Evolutionary conservation across 2,329 filamentous ascomycete genomes (phyloP).

Genomic region (Pyrenochaeta sp.): DNA sequence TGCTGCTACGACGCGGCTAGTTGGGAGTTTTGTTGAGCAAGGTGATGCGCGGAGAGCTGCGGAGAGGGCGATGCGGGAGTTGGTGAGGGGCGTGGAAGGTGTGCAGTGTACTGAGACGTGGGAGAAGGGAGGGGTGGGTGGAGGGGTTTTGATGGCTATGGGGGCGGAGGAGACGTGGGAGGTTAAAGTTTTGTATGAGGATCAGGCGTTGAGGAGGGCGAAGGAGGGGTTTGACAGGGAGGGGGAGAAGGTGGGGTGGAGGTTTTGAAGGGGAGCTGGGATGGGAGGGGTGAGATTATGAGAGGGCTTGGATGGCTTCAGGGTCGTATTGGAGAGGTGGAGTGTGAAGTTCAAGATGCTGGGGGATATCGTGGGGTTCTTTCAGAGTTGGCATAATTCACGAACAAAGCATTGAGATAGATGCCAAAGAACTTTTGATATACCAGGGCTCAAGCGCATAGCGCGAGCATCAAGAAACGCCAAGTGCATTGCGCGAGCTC

Average conservation of each 20-base stretch:
- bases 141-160: constrained; percentile 29
- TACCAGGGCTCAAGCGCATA: constrained; percentile 15
- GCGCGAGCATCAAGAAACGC: constrained; percentile 16
- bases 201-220: constrained; percentile 21
- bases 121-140: constrained; percentile 12
- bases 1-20: constrained; percentile 8
- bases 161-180: constrained; percentile 21
- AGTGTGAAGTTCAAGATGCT: no score
- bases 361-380: neutral
- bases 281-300: neutral
- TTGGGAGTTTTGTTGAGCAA: constrained; percentile 12
- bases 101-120: constrained; percentile 18
- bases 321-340: no score
- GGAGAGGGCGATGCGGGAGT: constrained; percentile 15
- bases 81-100: constrained; percentile 12
- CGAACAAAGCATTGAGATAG: neutral
- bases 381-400: neutral
- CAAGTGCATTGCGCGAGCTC: constrained; percentile 24
- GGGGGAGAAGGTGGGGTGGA: constrained; percentile 1
- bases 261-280: neutral
- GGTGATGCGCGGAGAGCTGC: constrained; percentile 20
- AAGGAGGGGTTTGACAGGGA: constrained; percentile 13
- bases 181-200: constrained; percentile 29
- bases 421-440: neutral
- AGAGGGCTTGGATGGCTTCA: neutral